Conservation (phyloP, 352 stramenopile genomes). For the Phytophthora podocarpi region DNA sequence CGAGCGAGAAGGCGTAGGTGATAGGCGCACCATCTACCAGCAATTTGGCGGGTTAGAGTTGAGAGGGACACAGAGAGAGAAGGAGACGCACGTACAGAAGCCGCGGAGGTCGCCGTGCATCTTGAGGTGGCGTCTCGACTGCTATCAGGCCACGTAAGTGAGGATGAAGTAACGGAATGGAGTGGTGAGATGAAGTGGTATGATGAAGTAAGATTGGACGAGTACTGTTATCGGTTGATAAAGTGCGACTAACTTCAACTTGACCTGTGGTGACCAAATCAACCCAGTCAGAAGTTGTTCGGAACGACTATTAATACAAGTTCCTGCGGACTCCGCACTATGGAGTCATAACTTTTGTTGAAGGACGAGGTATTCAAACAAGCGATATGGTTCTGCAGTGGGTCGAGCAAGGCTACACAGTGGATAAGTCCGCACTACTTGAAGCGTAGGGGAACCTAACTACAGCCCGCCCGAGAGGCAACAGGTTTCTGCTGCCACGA, state of each 20-base stretch:
- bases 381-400: too few species aligned
- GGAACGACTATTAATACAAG: too few species aligned
- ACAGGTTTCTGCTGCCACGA: too few species aligned
- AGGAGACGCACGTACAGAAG: conserved; percentile 68
- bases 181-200: conserved; percentile 3
- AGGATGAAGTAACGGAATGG: conserved; percentile 13
- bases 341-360: too few species aligned
- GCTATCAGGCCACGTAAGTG: conserved; percentile 22
- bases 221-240: neutral
- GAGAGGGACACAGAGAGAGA: neutral
- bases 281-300: too few species aligned
- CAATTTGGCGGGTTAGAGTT: neutral
- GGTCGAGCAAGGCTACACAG: too few species aligned
- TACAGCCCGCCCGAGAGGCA: too few species aligned
- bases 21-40: conserved; percentile 74
- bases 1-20: conserved; percentile 78
- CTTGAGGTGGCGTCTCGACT: conserved; percentile 7
- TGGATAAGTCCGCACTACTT: too few species aligned
- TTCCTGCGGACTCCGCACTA: too few species aligned
- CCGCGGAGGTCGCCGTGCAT: conserved; percentile 82
- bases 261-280: neutral
- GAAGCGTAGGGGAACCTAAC: too few species aligned
- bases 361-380: too few species aligned
- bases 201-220: too few species aligned
- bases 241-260: conserved; percentile 34